phyloP scores from a whole-genome alignment of 1,139 yeast species.

The Yamadazyma mexicana region DNA sequence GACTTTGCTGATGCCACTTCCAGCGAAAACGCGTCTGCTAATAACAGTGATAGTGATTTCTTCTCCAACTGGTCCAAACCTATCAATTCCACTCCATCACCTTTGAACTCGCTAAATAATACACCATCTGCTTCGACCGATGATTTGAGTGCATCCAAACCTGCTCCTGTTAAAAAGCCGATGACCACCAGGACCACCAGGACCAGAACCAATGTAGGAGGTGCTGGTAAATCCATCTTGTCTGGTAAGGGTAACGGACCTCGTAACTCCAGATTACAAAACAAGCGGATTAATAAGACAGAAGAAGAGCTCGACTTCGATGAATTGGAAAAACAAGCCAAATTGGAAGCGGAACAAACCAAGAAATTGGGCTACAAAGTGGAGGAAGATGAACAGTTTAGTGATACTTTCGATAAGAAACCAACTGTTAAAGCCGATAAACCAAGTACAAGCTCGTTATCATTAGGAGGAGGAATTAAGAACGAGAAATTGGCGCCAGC shows the following conservation, averaged over 20 bases:
- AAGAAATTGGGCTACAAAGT: constrained; percentile 68
- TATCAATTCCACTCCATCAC: constrained; percentile 51
- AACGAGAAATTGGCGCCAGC: constrained; percentile 23
- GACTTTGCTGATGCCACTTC: constrained; percentile 36
- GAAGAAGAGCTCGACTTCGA: constrained; percentile 82
- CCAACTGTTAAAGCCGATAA: constrained; percentile 6
- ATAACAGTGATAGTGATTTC: constrained; percentile 54
- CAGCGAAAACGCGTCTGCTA: constrained; percentile 32
- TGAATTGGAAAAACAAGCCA: constrained; percentile 84
- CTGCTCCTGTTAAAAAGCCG: constrained; percentile 22
- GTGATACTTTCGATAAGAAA: constrained; percentile 3
- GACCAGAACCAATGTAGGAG: constrained; percentile 8
- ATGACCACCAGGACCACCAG: constrained; percentile 18
- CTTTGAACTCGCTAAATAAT: constrained; percentile 45
- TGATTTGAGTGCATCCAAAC: constrained; percentile 28
- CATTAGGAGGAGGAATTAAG: constrained; percentile 15
- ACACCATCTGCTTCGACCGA: constrained; percentile 49
- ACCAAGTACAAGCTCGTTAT: constrained; percentile 10
- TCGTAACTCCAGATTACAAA: constrained; percentile 56
- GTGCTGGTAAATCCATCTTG: constrained; percentile 35
- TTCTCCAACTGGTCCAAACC: constrained; percentile 92
- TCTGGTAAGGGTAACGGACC: constrained; percentile 47
- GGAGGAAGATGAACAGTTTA: constrained; percentile 20
- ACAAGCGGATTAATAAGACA: constrained; percentile 50
- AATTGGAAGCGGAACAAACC: constrained; percentile 76